phyloP scores from a whole-genome alignment of 345 rosid genomes.

The Populus ilicifolia region DNA sequence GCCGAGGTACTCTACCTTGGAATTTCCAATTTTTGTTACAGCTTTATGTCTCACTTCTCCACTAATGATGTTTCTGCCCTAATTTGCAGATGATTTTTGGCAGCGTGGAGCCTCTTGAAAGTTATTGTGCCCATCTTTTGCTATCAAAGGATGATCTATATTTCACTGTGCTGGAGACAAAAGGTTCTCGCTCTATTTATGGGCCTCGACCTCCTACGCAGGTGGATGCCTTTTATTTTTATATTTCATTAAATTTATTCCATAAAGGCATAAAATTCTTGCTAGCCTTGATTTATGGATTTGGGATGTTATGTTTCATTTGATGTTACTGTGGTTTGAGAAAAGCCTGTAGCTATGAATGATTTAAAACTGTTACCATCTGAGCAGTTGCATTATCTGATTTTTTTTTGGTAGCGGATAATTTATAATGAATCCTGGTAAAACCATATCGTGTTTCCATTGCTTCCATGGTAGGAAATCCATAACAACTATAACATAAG shows the following conservation, averaged over 20 bases:
- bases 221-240: constrained; percentile 33
- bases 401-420: too few relatives aligned
- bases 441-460: too few relatives aligned
- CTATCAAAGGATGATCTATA: constrained; percentile 79
- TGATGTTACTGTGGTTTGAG: too few relatives aligned
- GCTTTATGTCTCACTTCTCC: not conserved
- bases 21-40: not conserved
- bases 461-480: too few relatives aligned
- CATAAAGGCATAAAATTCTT: too few relatives aligned
- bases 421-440: too few relatives aligned
- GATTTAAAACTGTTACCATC: too few relatives aligned
- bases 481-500: too few relatives aligned
- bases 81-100: constrained; percentile 81
- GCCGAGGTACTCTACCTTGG: constrained; percentile 61
- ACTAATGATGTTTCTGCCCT: constrained; percentile 31
- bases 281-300: too few relatives aligned
- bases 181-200: constrained; percentile 66
- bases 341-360: too few relatives aligned
- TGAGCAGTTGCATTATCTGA: too few relatives aligned
- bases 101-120: constrained; percentile 69
- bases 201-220: constrained; percentile 69
- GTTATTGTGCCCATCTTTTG: constrained; percentile 91
- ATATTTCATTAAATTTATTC: not conserved
- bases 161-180: constrained; percentile 60
- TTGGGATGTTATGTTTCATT: too few relatives aligned